A percentile compares a stretch with the other conserved stretches of the same genome.
Evolutionary conservation across 306 rosid species (phyloP).

Genomic region (Clitoria ternatea): DNA sequence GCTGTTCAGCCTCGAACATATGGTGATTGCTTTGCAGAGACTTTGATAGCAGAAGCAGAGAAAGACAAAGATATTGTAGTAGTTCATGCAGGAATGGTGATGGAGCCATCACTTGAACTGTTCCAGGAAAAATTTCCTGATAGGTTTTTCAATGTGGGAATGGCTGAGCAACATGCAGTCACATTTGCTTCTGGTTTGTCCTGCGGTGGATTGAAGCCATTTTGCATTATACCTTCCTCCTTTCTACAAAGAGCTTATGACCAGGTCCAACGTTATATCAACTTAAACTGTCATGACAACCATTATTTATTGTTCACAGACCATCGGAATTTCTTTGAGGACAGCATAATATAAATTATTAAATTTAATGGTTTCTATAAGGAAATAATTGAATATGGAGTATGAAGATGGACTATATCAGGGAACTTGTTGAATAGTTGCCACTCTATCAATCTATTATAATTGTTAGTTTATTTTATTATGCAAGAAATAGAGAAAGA

Average conservation of each 20-base stretch:
- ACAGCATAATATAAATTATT: neutral
- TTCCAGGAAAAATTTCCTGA: conserved; percentile 73
- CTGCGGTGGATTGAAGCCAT: conserved; percentile 94
- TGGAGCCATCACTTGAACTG: conserved; percentile 64
- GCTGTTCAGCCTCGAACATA: conserved; percentile 45
- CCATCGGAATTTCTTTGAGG: neutral
- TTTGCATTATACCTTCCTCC: conserved; percentile 82
- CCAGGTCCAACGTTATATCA: conserved; percentile 52
- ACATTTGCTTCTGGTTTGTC: conserved; percentile 92
- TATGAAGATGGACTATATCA: neutral
- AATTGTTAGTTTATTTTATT: neutral
- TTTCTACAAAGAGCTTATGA: conserved; percentile 90
- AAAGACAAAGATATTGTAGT: conserved; percentile 78
- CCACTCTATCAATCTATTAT: neutral
- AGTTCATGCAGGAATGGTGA: conserved; percentile 79
- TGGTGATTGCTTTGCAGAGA: conserved; percentile 80
- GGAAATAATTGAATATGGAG: neutral
- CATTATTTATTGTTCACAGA: neutral
- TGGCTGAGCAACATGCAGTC: conserved; percentile 98
- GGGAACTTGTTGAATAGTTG: neutral
- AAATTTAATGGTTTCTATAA: neutral
- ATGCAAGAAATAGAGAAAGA: neutral
- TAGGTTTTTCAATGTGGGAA: conserved; percentile 78
- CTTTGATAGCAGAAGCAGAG: conserved; percentile 68
- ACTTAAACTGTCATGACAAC: neutral